A percentile compares a stretch with the other conserved stretches of the same genome.
These are phyloP conservation scores for Saccharomycopsis sp. DNA, from an alignment of 805 yeast species.

Conservation along the genomic window DNA sequence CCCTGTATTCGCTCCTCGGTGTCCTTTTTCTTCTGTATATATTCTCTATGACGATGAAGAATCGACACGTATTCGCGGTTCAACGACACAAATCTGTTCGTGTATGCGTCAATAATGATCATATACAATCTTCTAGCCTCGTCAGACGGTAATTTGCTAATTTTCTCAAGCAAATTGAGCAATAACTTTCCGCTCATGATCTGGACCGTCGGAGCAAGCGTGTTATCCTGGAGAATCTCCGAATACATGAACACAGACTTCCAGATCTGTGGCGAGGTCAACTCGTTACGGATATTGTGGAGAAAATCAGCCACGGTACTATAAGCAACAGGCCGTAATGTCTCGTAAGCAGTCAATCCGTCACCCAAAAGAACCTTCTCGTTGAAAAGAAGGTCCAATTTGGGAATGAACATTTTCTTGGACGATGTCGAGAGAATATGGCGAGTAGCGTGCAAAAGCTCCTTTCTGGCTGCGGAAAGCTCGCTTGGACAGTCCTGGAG, in stretches of 20 bases:
- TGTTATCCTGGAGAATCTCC: slow-evolving; percentile 68
- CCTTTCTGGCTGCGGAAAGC: slow-evolving; percentile 85
- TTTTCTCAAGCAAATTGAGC: slow-evolving; percentile 81
- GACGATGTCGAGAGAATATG: slow-evolving; percentile 88
- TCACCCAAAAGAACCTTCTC: slow-evolving; percentile 86
- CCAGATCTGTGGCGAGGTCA: slow-evolving; percentile 79
- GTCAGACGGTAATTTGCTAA: slow-evolving; percentile 69
- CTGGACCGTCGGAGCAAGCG: slow-evolving; percentile 84
- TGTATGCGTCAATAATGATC: slow-evolving; percentile 82
- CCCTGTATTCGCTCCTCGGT: slow-evolving; percentile 29
- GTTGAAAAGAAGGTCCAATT: slow-evolving; percentile 77
- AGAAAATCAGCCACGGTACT: slow-evolving; percentile 94
- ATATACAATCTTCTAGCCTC: slow-evolving; percentile 82
- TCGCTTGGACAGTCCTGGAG: slow-evolving; percentile 95
- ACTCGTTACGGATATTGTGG: slow-evolving; percentile 81
- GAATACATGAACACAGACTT: slow-evolving; percentile 80
- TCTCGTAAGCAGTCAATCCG: slow-evolving; percentile 86
- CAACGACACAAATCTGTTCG: slow-evolving; percentile 69
- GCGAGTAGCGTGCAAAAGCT: slow-evolving; percentile 85
- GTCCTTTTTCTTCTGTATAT: slow-evolving; percentile 38
- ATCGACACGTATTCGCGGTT: slow-evolving; percentile 67
- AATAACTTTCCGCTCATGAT: slow-evolving; percentile 92
- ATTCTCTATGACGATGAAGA: slow-evolving; percentile 51
- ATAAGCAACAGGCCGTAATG: slow-evolving; percentile 87
- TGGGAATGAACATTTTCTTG: slow-evolving; percentile 73